phyloP scores from a whole-genome alignment of 768 basidiomycete genomes.

The Leccinellum albellum region DNA sequence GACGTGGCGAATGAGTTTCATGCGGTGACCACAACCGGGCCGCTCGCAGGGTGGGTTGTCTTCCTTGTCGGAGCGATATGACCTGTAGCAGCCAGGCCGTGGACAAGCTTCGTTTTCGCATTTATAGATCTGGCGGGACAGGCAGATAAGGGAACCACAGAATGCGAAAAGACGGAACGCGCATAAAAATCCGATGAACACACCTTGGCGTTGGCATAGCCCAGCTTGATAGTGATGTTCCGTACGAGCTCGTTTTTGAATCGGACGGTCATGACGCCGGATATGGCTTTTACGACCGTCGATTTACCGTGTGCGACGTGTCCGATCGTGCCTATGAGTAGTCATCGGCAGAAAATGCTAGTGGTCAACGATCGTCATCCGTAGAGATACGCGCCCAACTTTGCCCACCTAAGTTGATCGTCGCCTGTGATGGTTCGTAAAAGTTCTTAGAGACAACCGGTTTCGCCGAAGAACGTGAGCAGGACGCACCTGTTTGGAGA shows the following conservation, averaged over 20 bases:
- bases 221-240: constrained; percentile 89
- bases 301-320: constrained; percentile 99
- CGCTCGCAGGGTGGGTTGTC: constrained; percentile 91
- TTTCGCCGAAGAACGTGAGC: neutral
- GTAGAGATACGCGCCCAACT: neutral
- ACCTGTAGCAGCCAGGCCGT: constrained; percentile 54
- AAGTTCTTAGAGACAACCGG: neutral
- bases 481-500: constrained; percentile 79
- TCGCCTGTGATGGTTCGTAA: constrained; percentile 57
- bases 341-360: constrained; percentile 1
- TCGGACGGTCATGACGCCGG: constrained; percentile 95
- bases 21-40: constrained; percentile 83
- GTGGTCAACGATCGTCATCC: neutral
- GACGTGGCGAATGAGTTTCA: constrained; percentile 79
- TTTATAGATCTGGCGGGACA: constrained; percentile 80
- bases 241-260: constrained; percentile 99
- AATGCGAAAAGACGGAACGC: neutral
- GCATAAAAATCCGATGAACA: constrained; percentile 21
- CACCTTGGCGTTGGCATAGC: constrained; percentile 98
- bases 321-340: constrained; percentile 82
- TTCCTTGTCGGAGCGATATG: constrained; percentile 92
- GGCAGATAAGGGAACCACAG: neutral
- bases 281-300: constrained; percentile 97
- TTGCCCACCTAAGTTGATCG: constrained; percentile 79
- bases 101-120: constrained; percentile 93